A percentile compares a stretch with the other conserved stretches of the same genome.
Conservation (phyloP, 805 yeast genomes). For the Vanderwaltozyma polyspora region DNA sequence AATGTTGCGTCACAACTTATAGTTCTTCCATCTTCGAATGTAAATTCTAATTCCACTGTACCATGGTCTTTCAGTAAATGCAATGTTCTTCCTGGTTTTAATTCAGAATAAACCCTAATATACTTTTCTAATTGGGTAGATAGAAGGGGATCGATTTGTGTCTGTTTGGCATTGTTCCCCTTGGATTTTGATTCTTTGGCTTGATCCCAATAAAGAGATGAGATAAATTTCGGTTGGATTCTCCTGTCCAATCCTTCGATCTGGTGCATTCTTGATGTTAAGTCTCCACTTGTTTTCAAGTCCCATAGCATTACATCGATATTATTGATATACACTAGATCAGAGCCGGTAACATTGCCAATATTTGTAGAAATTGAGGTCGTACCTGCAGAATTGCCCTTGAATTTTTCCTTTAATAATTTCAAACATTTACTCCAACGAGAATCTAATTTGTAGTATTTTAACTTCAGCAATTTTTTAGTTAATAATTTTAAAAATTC, state of each 20-base stretch:
- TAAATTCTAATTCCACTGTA: conserved; percentile 46
- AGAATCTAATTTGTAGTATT: conserved; percentile 13
- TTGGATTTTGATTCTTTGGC: not conserved
- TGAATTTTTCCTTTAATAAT: conserved; percentile 12
- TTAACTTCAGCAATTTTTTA: conserved; percentile 12
- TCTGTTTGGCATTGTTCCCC: conserved; percentile 10
- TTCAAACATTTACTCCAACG: conserved; percentile 20
- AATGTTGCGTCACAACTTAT: conserved; percentile 45
- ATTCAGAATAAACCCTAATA: conserved; percentile 30
- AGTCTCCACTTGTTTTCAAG: conserved; percentile 41
- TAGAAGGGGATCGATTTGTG: conserved; percentile 40
- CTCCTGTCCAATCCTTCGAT: conserved; percentile 11
- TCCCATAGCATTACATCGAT: conserved; percentile 81
- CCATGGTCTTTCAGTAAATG: conserved; percentile 51
- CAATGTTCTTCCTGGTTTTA: conserved; percentile 49
- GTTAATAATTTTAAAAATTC: conserved; percentile 17
- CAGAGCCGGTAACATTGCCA: conserved; percentile 1
- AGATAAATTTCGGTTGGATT: conserved; percentile 52
- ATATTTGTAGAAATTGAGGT: conserved; percentile 1
- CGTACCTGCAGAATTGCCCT: not conserved
- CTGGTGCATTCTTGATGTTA: conserved; percentile 32
- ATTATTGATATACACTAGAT: conserved; percentile 32
- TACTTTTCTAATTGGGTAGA: conserved; percentile 34
- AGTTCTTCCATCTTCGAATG: conserved; percentile 34
- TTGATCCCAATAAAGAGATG: conserved; percentile 73